Evolutionary conservation across 176 grass and related monocot species (phyloP).

Genomic region (Elymus sibiricus): DNA sequence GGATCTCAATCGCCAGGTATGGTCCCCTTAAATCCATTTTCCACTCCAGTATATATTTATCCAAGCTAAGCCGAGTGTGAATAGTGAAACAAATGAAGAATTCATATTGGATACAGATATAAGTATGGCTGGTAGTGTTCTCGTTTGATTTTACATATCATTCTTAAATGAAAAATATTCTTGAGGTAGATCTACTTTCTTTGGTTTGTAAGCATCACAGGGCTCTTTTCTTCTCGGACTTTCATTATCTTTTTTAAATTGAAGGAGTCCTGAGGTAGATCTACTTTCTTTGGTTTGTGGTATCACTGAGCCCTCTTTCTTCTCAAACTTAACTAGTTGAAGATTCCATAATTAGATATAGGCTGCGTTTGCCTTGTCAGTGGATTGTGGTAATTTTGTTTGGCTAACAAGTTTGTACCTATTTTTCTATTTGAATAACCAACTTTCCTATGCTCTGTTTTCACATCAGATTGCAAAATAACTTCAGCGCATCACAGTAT

Average conservation of each 20-base stretch:
- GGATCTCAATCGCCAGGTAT: conserved; percentile 82
- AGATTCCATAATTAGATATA: neutral
- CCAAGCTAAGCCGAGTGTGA: neutral
- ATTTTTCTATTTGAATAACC: neutral
- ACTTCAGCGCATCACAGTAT: neutral
- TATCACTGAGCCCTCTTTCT: neutral
- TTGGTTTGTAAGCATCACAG: neutral
- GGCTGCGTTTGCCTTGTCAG: neutral
- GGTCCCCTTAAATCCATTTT: neutral
- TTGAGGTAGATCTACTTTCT: conserved; percentile 16
- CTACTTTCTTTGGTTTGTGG: neutral
- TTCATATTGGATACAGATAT: neutral
- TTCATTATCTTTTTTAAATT: neutral
- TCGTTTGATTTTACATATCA: neutral
- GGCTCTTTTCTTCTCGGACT: neutral
- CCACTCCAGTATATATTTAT: neutral
- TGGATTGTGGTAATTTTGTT: neutral
- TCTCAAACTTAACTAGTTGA: neutral
- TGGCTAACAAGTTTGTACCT: neutral
- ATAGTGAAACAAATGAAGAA: neutral
- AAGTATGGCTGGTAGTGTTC: neutral
- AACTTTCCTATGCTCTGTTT: neutral
- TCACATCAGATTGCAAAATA: neutral
- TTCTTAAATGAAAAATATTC: neutral
- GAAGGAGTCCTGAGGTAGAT: neutral